Base-by-base conservation (phyloP, 2,329 filamentous ascomycete genomes). In the Mariannaea elegans region DNA sequence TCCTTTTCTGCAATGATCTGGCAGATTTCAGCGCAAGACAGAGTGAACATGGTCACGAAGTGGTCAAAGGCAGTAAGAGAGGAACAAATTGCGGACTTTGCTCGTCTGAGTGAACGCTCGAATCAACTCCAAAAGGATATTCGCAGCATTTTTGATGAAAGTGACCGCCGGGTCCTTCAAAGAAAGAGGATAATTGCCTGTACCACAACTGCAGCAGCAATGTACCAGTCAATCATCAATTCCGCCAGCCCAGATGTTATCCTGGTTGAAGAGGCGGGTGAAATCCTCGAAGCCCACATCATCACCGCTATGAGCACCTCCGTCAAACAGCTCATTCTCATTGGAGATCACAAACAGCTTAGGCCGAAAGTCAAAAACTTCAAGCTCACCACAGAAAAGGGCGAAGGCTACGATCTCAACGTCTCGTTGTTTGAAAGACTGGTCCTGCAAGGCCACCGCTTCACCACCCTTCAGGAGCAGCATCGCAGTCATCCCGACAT, bases 261-360 rank as follows among this genome's bases (percentile, higher is more conserved):
- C 1, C 69, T 93, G 0, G 84, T 91, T 0, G 90, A 93, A 71
- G 90, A 93, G 72, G 90, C 89, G 0, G 90, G 89, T 2, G 90
- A 93, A 63, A 90, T 93, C 3, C 77, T 92, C 0, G 90, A 93
- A 71, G 81, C 82, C 2, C 90, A 92, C 64, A 36, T 76, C 18
- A 72, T 92, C 1, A 84, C 89, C 0, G 84, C 90, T 0, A 66
- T 92, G 56, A 77, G 80, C 0, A 71, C 81, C 0, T 73, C 80
- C 0, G 84, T 84, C 0, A 82, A 90, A 59, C 88, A 92, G 36
- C 70, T 92, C 1, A 82, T 92, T 0, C 72, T 91, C 2, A 92
- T 93, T 10, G 90, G 90, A 0, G 90, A 93, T 53, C 90, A 93
- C 70, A 84, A 89, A 55, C 90, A 93, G 62, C 80, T 93, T 0